Base-by-base conservation (phyloP, 1,284 basidiomycete genomes). In the Rhodotorula sp. region DNA sequence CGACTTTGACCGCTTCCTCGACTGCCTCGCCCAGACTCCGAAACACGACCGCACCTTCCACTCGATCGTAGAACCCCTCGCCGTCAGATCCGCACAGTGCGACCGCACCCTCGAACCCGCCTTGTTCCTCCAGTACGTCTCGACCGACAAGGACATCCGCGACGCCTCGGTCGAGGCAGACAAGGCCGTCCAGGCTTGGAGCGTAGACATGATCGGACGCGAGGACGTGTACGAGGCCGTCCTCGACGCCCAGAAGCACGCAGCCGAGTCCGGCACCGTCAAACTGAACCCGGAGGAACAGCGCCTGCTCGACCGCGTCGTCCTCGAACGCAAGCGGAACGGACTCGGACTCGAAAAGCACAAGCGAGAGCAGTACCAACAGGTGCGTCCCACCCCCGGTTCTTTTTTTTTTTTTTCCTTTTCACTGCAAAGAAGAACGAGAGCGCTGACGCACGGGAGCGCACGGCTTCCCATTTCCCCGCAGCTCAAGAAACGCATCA, bases 51-150 rank as follows among this genome's bases (percentile, higher is more conserved):
- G 86, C 77, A 79, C 77, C n/a, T 80, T 81, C 67, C 72, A 77
- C 56, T 69, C 67, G 19, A 78, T 77, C 50, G 77, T 88, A 85
- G 77, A 85, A 43, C 82, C 85, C 8, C 85, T 92, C 43, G 86
- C 88, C 2, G 79, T 84, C 26, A 84, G 84, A 15, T 89, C 90
- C 61, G 85, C 87, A 16, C 80, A 83, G 18, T 82, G 87, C 47
- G 86, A 88, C 64, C 79, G 79, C 15, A 78, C 83, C 48, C 78
- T 83, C 14, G 88, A 89, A 75, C 89, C 89, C 0, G 83, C 90
- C 19, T 81, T 84, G 0, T 92, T 92, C 81, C 90, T 91, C 78
- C 89, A 91, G 80, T 90, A 91, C 75, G 89, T 92, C 28, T 89
- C 89, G 21, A 82, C 87, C 0, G 83, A 84, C 64, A 88, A 91